These are phyloP conservation scores for Asterochloris sp. DNA, from an alignment of 139 green algal genomes.

Conservation along the genomic window DNA sequence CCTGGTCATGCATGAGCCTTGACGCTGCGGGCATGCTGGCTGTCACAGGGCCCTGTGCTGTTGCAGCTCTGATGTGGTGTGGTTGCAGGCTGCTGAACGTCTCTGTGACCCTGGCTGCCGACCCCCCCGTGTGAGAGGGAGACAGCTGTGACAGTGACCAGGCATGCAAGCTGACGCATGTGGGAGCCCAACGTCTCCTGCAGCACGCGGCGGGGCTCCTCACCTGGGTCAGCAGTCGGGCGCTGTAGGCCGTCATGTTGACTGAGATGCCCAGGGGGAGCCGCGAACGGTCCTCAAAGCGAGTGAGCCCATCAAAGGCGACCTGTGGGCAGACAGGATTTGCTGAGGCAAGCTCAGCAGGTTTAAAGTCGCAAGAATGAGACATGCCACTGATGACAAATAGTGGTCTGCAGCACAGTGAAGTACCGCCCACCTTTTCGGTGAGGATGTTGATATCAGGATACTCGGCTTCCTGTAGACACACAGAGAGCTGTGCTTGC, in stretches of 20 bases:
- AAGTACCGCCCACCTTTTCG: constrained; percentile 35
- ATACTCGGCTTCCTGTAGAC: not conserved
- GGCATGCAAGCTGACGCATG: not conserved
- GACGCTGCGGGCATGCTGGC: too few relatives aligned
- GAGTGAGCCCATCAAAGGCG: constrained; percentile 36
- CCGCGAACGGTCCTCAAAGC: constrained; percentile 59
- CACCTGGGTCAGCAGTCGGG: constrained; percentile 42
- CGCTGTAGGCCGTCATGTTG: constrained; percentile 55
- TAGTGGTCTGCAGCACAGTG: not conserved
- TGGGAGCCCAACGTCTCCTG: not conserved
- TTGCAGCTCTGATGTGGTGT: too few relatives aligned
- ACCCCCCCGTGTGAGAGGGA: not conserved
- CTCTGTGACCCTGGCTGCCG: too few relatives aligned
- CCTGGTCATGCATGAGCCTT: too few relatives aligned
- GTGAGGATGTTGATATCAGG: constrained; percentile 58
- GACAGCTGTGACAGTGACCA: not conserved
- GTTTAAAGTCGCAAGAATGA: too few relatives aligned
- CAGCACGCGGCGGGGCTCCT: not conserved
- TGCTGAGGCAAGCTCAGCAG: too few relatives aligned
- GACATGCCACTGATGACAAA: too few relatives aligned
- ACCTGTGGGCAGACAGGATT: too few relatives aligned
- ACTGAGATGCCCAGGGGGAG: constrained; percentile 58
- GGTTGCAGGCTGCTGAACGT: not conserved
- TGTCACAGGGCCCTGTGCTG: too few relatives aligned
- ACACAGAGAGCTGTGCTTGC: not conserved